Base-by-base conservation (phyloP, 768 basidiomycete genomes). In the Termitomyces sp. region DNA sequence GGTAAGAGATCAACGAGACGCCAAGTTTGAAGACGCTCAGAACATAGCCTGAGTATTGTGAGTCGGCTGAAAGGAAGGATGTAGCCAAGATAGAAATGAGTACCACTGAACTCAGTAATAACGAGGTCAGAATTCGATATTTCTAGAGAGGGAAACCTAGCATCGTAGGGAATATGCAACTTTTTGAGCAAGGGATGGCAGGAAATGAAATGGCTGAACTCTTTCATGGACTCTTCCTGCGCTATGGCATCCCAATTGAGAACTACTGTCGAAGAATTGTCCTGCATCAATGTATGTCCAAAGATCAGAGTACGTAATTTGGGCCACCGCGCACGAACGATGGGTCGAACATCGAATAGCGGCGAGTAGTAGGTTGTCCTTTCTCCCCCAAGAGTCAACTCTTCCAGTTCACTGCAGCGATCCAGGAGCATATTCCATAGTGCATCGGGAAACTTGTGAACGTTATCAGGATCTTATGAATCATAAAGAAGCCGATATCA, bases 381-480 rank as follows among this genome's bases (percentile, higher is more conserved):
- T 39, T 59, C 55, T 22, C 62, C 54, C n/a, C 68, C 68, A 28
- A 83, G 66, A 55, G 69, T 65, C 10, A 84, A 69, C 37, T 77
- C 73, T 59, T 76, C 72, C 33, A 83, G 68, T 45, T 75, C 62
- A 1, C 74, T 76, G 49, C 73, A 81, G 15, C 75, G 74, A 33
- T 70, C 66, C 44, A 76, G 71, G 50, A 84, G 73, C 82, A 83
- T 84, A 58, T 77, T 75, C 82, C 82, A 84, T n/a, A 83, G 68
- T 6, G 66, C 64, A 26, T 58, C 37, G 8, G 68, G 68, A 33
- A 69, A 55, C 16, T 31, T 50, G 20, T 58, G 57, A 24, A 55
- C 44, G 26, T 18, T 31, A 26, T 61, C 51, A 41, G 54, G 59
- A 37, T 55, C 47, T 59, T 60, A 36, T 10, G 34, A 41, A 44